Evolutionary conservation across 139 green algal genomes (phyloP), one percentile per base, ranked within the genome.

Genomic region (Deuterostichococcus epilithicus): DNA sequence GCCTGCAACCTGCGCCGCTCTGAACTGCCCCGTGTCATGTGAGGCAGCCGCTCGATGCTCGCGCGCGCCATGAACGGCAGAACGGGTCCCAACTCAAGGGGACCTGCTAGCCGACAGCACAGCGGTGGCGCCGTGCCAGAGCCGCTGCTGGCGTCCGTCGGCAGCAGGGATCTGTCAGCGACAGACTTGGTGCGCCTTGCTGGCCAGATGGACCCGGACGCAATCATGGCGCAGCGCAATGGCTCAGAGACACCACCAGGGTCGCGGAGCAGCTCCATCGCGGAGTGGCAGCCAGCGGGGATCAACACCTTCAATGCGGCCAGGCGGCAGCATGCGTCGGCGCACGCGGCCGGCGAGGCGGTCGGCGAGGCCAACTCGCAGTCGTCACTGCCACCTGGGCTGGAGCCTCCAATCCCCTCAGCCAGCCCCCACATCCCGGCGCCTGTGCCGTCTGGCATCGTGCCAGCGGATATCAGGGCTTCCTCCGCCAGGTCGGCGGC

Each of bases 141-240:
- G 52, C 18, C 52, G 52, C 10, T 28, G 13, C 10, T 20, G 18
- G 18, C 52, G 52, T 20, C 26, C 52, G 10, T 20, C 10, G 18
- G 18, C 52, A 63, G 52, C 52, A 63, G 52, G 52, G 52, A 63
- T 28, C 3, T 28, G 10, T 63, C 52, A 78, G 39, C 74, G 63
- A 45, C 74, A 68, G 74, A 68, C 63, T n/a, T 45, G 65, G 63
- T 78, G 71, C 74, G 60, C 65, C 28, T 34, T 70, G 23, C 63
- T 25, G 3, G 38, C 8, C 37, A 44, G 38, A 8, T 45, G 25
- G 38, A 78, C 73, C 4, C 18, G 4, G 22, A 39, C 36, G 20
- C 30, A 59, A 25, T 28, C 18, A 28, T 20, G 13, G 13, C 18
- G 13, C 52, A 63, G 13, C 52, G 26, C 13, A 63, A 63, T 30